Percentiles rank a stretch among this genome's conserved stretches.
Conservation (phyloP, 306 rosid species). For the Prunus fruticosa region DNA sequence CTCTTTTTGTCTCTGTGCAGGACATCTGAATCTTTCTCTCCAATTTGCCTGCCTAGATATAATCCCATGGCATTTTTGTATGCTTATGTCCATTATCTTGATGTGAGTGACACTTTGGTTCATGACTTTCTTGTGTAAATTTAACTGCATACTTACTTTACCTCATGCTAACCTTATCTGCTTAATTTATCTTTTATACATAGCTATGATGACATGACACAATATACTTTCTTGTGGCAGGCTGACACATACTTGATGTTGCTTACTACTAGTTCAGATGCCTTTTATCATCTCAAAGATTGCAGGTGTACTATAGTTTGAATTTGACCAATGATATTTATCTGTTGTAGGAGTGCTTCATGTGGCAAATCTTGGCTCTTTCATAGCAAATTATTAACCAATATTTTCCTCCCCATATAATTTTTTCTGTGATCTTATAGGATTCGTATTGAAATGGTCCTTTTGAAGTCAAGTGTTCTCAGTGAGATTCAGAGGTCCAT, state of each 20-base stretch:
- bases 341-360: slow-evolving; percentile 16
- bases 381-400: background rate
- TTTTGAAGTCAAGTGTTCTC: slow-evolving; percentile 84
- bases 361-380: slow-evolving; percentile 10
- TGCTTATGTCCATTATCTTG: slow-evolving; percentile 83
- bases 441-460: slow-evolving; percentile 78
- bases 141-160: background rate
- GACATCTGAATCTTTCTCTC: slow-evolving; percentile 93
- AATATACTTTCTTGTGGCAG: slow-evolving; percentile 43
- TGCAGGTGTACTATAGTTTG: slow-evolving; percentile 64
- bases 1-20: slow-evolving; percentile 50
- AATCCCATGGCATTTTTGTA: slow-evolving; percentile 89
- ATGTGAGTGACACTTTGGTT: slow-evolving; percentile 53
- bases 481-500: slow-evolving; percentile 84
- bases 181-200: background rate
- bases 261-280: slow-evolving; percentile 81
- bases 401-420: slow-evolving; percentile 12
- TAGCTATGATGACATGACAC: slow-evolving; percentile 15
- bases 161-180: background rate
- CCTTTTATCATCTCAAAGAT: slow-evolving; percentile 91
- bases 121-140: background rate
- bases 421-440: slow-evolving; percentile 44
- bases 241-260: slow-evolving; percentile 78
- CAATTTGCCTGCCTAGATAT: slow-evolving; percentile 96
- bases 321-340: slow-evolving; percentile 8